Evolutionary conservation across 345 rosid genomes (phyloP), one percentile per base, ranked within the genome.

Genomic region (Raphanus raphanistrum): DNA sequence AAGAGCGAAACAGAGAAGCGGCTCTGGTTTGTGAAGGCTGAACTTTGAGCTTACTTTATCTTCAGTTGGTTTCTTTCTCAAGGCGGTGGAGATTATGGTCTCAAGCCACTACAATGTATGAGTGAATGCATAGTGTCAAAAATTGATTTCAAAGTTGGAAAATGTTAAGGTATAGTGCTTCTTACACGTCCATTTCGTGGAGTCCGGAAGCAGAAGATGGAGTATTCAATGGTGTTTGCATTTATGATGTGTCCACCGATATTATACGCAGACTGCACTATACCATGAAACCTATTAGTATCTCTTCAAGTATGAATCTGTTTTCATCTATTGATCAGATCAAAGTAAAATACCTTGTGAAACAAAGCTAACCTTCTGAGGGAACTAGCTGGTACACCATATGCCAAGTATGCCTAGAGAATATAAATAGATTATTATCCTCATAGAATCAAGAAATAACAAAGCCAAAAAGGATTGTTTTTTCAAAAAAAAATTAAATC

Each of bases 251-350:
- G 90, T 31, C 96, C 98, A 21, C 92, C 93, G 5, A 94, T 86
- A 85, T 92, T 94, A 80, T 94, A 94, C 12, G 93, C 89, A 83
- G 91, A 92, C 98, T 92, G 94, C 88, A 85, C 89, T 84, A 89
- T 50, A 84, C 76, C 79, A 57, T 82, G 60, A 80, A 76, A 76
- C 75, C 69, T 50, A 78, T 86, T 81, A 78, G 76, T 67, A 78
- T 76, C 70, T 61, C 13, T 27, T 63, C 67, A 52, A 32, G 12
- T 55, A 41, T 57, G 70, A 35, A 0, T 59, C 12, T 66, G 1
- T 13, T n/a, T 26, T 55, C 43, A 38, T 36, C 4, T 70, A 10
- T 41, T 64, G 31, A 28, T 28, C 31, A 27, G 72, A 72, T 55
- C 3, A 45, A 43, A 59, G 63, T 57, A 32, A 43, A 75, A 75